Conservation (phyloP, 345 rosid species). For the Sisymbrium irio region DNA sequence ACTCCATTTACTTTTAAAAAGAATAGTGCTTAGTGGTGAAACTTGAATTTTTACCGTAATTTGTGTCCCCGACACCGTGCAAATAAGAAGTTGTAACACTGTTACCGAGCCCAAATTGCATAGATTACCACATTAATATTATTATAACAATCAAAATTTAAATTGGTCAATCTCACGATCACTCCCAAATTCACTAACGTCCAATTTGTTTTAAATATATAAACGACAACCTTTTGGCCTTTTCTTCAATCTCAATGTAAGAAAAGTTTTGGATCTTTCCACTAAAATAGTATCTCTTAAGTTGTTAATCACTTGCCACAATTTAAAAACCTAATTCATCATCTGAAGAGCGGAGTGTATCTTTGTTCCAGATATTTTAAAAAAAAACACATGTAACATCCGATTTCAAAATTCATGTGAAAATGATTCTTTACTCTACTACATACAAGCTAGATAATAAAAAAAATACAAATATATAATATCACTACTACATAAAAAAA, state of each 20-base stretch:
- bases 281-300: conserved; percentile 15
- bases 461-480: not conserved
- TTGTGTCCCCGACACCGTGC: conserved; percentile 43
- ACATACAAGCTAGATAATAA: not conserved
- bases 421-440: not conserved
- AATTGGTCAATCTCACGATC: conserved; percentile 28
- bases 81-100: conserved; percentile 34
- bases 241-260: conserved; percentile 36
- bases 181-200: conserved; percentile 28
- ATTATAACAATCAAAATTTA: conserved; percentile 27
- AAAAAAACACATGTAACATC: not conserved
- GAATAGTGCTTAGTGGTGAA: conserved; percentile 15
- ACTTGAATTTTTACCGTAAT: conserved; percentile 30
- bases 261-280: conserved; percentile 36
- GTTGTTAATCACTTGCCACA: not conserved
- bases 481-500: not conserved
- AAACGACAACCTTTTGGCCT: conserved; percentile 33
- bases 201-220: conserved; percentile 31
- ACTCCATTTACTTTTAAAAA: not conserved
- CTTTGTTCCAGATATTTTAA: not conserved
- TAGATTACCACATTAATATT: conserved; percentile 13
- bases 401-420: not conserved
- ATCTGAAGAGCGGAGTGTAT: not conserved
- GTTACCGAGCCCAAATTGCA: conserved; percentile 28
- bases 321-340: not conserved